Base-by-base conservation (phyloP, 768 basidiomycete genomes). In the Leccinum disarticulatum region DNA sequence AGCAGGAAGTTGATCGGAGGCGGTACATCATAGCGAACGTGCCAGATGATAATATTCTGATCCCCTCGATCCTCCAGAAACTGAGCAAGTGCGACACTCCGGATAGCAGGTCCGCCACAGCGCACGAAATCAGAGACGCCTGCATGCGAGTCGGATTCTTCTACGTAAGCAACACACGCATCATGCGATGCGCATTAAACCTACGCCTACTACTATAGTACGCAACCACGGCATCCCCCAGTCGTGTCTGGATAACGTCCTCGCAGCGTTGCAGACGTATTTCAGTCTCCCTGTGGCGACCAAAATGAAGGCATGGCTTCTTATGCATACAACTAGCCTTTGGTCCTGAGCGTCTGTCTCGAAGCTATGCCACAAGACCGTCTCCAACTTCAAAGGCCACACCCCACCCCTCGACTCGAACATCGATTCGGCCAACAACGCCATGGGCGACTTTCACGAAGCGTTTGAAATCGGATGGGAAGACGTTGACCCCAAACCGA, bases 381-480 rank as follows among this genome's bases (percentile, higher is more conserved):
- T 81, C 1, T 71, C 83, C 0, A 87, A 87, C 68, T 95, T 92
- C 78, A 91, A 87, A 68, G 89, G 88, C 17, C 90, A 90, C 72
- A 87, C 79, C 53, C 82, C 86, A 3, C 71, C 93, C 2, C 77
- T 88, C 8, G 87, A 86, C 56, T 84, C 83, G 53, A 93, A 93
- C 69, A 88, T 86, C 56, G 83, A 94, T 66, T 86, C 90, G 0
- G 56, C 64, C 7, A 84, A 84, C 49, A 77, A 81, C 27, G 81
- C 83, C 51, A 76, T 81, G 17, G 93, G 94, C 1, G 95, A 98
- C 69, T 73, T 95, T 56, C 92, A 95, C 68, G 94, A 98, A 72
- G 93, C 88, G 3, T 96, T 95, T 70, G 88, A 94, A 66, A 80
- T 96, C 58, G 91, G 91, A 3, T 87, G 84, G 81, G 89, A 93